Conservation (phyloP, 2,329 filamentous ascomycete species). For the Seiridium unicorne region DNA sequence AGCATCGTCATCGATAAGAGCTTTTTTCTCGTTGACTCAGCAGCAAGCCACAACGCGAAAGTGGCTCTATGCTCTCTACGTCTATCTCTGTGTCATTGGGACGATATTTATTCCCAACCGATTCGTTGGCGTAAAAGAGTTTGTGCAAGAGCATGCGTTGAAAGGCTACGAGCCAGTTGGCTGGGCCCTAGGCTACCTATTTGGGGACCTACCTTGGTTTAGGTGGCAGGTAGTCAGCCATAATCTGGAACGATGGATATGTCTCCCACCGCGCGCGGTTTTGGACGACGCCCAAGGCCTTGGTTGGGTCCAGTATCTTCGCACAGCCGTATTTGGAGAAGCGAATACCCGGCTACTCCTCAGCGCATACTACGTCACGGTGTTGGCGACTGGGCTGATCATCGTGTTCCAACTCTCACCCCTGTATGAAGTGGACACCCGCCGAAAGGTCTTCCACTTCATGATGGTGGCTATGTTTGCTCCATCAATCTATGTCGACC, state of each 20-base stretch:
- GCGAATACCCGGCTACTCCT: constrained; percentile 81
- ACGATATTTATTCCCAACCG: constrained; percentile 58
- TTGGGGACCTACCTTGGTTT: constrained; percentile 74
- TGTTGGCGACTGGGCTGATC: constrained; percentile 70
- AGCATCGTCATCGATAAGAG: constrained; percentile 62
- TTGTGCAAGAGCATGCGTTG: constrained; percentile 68
- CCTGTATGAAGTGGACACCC: constrained; percentile 88
- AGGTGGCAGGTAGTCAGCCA: constrained; percentile 68
- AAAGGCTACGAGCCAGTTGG: constrained; percentile 77
- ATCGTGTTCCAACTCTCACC: constrained; percentile 73
- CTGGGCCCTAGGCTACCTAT: constrained; percentile 87
- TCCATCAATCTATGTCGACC: constrained; percentile 83
- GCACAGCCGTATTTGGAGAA: constrained; percentile 64
- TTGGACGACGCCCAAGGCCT: constrained; percentile 38
- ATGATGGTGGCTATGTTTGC: constrained; percentile 98
- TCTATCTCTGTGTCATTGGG: constrained; percentile 65
- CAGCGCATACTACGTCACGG: constrained; percentile 67
- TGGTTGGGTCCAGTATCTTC: constrained; percentile 65
- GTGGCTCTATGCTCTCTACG: constrained; percentile 79
- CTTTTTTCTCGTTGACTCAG: constrained; percentile 78
- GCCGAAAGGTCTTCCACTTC: constrained; percentile 95
- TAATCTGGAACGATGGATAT: constrained; percentile 73
- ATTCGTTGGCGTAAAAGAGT: constrained; percentile 62
- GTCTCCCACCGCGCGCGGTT: constrained; percentile 53
- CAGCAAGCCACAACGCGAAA: constrained; percentile 74